phyloP scores from a whole-genome alignment of 345 rosid genomes.

The Bruguiera gymnorhiza region DNA sequence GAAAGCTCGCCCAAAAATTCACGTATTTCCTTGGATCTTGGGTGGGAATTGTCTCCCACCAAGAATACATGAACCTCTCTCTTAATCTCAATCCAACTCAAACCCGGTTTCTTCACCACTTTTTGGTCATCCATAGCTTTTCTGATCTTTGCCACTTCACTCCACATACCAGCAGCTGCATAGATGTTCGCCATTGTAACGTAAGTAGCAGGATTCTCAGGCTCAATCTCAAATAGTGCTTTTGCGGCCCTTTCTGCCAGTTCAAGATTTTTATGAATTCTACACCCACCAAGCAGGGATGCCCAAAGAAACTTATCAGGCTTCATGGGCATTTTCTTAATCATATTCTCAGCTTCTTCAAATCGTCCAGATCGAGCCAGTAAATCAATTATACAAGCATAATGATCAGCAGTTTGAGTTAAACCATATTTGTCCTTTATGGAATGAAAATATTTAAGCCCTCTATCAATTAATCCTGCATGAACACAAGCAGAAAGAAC shows the following conservation, averaged over 20 bases:
- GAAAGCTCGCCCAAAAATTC: slow-evolving; percentile 52
- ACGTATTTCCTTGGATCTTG: slow-evolving; percentile 52
- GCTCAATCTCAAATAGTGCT: slow-evolving; percentile 75
- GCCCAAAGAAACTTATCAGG: slow-evolving; percentile 90
- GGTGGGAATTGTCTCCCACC: slow-evolving; percentile 72
- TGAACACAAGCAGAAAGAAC: slow-evolving; percentile 85
- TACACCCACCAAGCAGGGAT: slow-evolving; percentile 81
- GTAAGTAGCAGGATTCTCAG: slow-evolving; percentile 82
- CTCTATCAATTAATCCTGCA: slow-evolving; percentile 78
- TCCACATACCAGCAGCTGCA: slow-evolving; percentile 70
- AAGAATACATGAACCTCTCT: slow-evolving; percentile 62
- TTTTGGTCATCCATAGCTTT: slow-evolving; percentile 57
- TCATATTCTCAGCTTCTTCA: slow-evolving; percentile 49
- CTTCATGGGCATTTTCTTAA: slow-evolving; percentile 62
- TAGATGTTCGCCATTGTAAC: slow-evolving; percentile 88
- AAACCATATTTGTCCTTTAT: slow-evolving; percentile 56
- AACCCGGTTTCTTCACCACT: slow-evolving; percentile 68
- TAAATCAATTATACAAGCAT: slow-evolving; percentile 77
- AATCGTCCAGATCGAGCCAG: slow-evolving; percentile 72
- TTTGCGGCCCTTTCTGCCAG: slow-evolving; percentile 70
- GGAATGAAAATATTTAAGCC: slow-evolving; percentile 62
- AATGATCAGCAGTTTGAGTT: slow-evolving; percentile 69
- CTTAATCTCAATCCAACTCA: slow-evolving; percentile 77
- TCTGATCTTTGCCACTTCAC: slow-evolving; percentile 62
- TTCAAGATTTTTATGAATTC: slow-evolving; percentile 68